Evolutionary conservation across 2,329 filamentous ascomycete genomes (phyloP), one percentile per base, ranked within the genome.

Genomic region (Xylariomycetidae sp.): DNA sequence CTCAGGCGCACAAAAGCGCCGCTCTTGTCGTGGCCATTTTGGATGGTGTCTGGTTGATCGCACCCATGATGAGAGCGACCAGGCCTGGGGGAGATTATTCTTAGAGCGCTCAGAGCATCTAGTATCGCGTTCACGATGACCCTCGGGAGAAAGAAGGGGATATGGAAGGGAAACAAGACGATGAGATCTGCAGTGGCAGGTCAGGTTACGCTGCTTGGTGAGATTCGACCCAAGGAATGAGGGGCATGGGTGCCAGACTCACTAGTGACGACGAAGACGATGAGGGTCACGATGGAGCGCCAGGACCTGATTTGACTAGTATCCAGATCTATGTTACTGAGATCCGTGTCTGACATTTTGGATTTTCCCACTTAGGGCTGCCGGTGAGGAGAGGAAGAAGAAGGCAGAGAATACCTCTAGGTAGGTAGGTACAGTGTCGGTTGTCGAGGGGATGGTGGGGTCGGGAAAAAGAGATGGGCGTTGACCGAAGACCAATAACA

Each of bases 191-290:
- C 11, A 26, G 6, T 15, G 38, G 31, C 16, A 32, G 8, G n/a
- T 23, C 20, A 8, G n/a, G 8, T 8, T 23, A 8, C 8, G 8
- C n/a, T 8, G n/a, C 20, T 8, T 23, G 20, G 20, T 8, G 25
- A 29, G n/a, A 16, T 31, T 12, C 29, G 13, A 31, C 10, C 17
- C 11, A 26, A 11, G 15, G 13, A 22, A 16, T 16, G 13, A 26
- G 35, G 29, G 27, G 13, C 38, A 30, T 31, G 31, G 23, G 20
- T n/a, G n/a, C n/a, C n/a, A 12, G 14, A 74, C 80, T 69, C 62
- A 85, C 82, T 87, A 4, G 82, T 81, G 25, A 83, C 27, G 20
- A 85, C 63, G 48, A 87, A 87, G 27, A 81, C 71, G 33, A 87
- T 61, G 20, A 87, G 66, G 0, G 81, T 85, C 36, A 86, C 59